Conservation (phyloP, 352 stramenopile genomes). For the Phytophthora fragariaefolia region DNA sequence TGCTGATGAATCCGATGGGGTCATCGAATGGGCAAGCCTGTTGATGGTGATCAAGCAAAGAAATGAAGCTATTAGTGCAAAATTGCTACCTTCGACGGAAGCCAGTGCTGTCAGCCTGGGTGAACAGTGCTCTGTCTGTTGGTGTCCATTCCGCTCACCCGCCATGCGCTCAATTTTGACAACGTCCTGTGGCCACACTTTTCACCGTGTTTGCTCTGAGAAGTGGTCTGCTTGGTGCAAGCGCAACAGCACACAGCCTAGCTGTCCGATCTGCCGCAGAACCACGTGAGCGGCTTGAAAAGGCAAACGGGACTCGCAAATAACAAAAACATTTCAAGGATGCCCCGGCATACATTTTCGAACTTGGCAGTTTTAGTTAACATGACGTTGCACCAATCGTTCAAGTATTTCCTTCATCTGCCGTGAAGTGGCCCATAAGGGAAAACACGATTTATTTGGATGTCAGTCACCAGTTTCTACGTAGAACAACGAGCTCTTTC, state of each 20-base stretch:
- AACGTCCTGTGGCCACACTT: conserved; percentile 22
- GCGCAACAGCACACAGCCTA: not conserved
- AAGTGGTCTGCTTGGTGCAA: conserved; percentile 17
- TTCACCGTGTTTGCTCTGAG: not conserved
- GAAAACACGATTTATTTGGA: too few relatives aligned
- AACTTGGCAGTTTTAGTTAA: too few relatives aligned
- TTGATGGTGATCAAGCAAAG: conserved; percentile 19
- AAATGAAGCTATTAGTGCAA: not conserved
- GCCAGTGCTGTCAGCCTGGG: not conserved
- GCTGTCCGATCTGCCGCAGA: conserved; percentile 11
- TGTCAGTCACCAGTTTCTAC: too few relatives aligned
- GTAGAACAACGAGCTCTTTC: too few relatives aligned
- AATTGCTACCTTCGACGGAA: not conserved
- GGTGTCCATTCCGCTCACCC: not conserved
- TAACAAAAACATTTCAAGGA: too few relatives aligned
- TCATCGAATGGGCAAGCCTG: conserved; percentile 25
- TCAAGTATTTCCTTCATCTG: too few relatives aligned
- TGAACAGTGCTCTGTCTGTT: conserved; percentile 4
- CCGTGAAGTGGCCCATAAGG: too few relatives aligned
- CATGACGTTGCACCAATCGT: too few relatives aligned
- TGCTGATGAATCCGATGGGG: conserved; percentile 22
- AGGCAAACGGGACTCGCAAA: too few relatives aligned
- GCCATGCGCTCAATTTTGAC: not conserved
- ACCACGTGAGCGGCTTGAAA: too few relatives aligned
- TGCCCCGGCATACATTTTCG: too few relatives aligned